phyloP scores from a whole-genome alignment of 2,329 filamentous ascomycete species.

The Fusarium succisae region DNA sequence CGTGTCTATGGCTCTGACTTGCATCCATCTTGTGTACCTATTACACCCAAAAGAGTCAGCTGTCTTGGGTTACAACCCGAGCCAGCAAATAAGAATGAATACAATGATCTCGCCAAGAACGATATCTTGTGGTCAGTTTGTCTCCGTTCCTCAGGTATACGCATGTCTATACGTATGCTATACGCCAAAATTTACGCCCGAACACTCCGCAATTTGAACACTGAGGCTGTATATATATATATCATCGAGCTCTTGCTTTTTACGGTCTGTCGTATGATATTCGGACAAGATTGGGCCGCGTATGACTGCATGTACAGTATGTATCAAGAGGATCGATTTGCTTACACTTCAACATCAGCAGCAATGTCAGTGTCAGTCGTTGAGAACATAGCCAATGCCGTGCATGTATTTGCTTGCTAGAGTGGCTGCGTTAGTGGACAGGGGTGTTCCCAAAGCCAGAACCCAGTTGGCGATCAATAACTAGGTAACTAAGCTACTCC shows the following conservation, averaged over 20 bases:
- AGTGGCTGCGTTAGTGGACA: constrained; percentile 19
- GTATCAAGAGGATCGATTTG: background rate
- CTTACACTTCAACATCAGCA: background rate
- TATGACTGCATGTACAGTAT: background rate
- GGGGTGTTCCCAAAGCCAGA: background rate
- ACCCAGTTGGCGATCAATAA: background rate
- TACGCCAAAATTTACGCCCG: background rate
- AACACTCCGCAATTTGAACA: background rate
- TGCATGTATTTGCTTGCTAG: background rate
- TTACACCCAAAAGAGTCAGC: background rate
- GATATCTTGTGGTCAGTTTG: background rate
- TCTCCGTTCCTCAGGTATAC: background rate
- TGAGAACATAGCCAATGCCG: background rate
- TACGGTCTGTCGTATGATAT: constrained; percentile 5
- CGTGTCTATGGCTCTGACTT: background rate
- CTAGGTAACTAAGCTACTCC: too few species aligned
- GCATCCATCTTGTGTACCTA: background rate
- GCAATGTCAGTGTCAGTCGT: background rate
- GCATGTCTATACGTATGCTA: background rate
- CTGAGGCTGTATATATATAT: background rate
- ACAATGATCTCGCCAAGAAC: background rate
- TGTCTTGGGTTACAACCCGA: background rate
- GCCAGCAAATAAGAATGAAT: background rate
- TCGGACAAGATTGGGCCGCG: background rate
- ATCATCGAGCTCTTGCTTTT: background rate